Evolutionary conservation across 305 asterid genomes (phyloP).

Genomic region (Fraxinus paxiana): DNA sequence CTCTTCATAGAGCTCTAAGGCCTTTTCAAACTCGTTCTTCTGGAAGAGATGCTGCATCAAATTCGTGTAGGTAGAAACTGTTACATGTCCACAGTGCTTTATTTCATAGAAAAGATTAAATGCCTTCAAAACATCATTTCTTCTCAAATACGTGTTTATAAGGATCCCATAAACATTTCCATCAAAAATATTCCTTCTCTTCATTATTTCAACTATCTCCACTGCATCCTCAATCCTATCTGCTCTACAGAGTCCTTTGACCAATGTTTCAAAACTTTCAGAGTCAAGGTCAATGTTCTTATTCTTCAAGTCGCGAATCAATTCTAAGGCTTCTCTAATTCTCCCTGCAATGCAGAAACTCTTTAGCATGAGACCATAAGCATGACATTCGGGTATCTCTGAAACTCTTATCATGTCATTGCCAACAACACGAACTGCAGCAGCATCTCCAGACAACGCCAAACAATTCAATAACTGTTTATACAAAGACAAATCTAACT

Average conservation of each 20-base stretch:
- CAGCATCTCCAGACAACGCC: constrained; percentile 50
- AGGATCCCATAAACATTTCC: constrained; percentile 45
- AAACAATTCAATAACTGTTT: constrained; percentile 53
- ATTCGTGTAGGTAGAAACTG: constrained; percentile 54
- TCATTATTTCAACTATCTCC: constrained; percentile 75
- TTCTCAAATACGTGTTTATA: constrained; percentile 49
- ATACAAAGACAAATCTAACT: constrained; percentile 37
- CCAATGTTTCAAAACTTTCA: constrained; percentile 48
- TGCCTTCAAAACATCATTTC: constrained; percentile 53
- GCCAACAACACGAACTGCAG: constrained; percentile 42
- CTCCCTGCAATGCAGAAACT: constrained; percentile 66
- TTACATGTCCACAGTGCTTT: constrained; percentile 40
- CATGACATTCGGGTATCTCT: constrained; percentile 41
- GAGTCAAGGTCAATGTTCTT: constrained; percentile 44
- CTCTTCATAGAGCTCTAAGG: constrained; percentile 55
- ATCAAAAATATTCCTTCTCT: constrained; percentile 44
- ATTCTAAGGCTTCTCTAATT: constrained; percentile 68
- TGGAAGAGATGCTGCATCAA: constrained; percentile 61
- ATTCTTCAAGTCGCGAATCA: constrained; percentile 58
- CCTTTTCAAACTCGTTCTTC: constrained; percentile 56
- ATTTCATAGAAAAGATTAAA: constrained; percentile 47
- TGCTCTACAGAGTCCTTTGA: constrained; percentile 69
- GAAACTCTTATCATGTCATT: constrained; percentile 50
- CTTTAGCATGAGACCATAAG: constrained; percentile 51
- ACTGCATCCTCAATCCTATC: constrained; percentile 64